A percentile compares a stretch with the other conserved stretches of the same genome.
phyloP scores from a whole-genome alignment of 1,139 yeast genomes.

The Kodamaea ohmeri region DNA sequence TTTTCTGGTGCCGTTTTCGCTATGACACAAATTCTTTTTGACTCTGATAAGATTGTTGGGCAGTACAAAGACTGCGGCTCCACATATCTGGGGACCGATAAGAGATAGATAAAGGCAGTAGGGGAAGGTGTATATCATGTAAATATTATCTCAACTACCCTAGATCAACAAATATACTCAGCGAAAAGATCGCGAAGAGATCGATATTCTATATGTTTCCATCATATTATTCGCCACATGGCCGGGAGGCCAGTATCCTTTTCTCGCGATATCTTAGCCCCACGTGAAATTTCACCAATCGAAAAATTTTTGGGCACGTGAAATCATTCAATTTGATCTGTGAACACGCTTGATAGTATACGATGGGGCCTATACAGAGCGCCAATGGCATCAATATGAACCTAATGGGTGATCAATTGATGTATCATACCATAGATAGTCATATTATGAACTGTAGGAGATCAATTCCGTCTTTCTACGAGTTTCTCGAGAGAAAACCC shows the following conservation, averaged over 20 bases:
- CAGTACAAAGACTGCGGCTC: not conserved
- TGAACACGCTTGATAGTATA: not conserved
- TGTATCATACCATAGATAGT: no score
- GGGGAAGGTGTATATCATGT: no score
- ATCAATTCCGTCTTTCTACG: not conserved
- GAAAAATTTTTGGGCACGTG: conserved; percentile 6
- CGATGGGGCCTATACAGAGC: no score
- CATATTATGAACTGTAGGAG: no score
- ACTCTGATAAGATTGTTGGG: conserved; percentile 6
- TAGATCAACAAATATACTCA: no score
- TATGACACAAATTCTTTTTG: conserved; percentile 5
- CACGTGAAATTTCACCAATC: conserved; percentile 7
- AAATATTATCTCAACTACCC: no score
- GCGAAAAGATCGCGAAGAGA: no score
- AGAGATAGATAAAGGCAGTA: no score
- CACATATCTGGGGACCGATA: not conserved
- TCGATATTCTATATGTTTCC: not conserved
- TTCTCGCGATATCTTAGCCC: not conserved
- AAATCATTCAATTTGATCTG: conserved; percentile 8
- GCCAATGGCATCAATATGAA: no score
- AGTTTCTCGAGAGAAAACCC: not conserved
- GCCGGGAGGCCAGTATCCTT: no score
- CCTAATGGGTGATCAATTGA: no score
- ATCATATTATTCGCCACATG: not conserved
- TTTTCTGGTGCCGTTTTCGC: conserved; percentile 1